Base-by-base conservation (phyloP, 139 green algal species). In the Tetraselmis chui region DNA sequence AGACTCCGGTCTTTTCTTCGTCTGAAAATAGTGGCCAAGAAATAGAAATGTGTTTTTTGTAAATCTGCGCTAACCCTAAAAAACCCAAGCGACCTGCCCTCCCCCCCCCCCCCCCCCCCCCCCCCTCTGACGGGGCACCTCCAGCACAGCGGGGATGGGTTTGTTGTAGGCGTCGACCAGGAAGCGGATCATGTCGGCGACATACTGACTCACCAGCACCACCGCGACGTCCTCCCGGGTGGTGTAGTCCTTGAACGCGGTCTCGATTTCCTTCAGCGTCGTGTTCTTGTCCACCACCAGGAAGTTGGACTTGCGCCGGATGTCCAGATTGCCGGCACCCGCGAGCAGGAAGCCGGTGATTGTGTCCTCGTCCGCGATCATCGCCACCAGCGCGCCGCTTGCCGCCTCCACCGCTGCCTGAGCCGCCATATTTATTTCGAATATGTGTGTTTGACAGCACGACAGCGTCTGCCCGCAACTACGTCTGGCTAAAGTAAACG, bases 321-420 rank as follows among this genome's bases (percentile, higher is more conserved):
- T 31, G 89, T 99, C 97, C 24, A 98, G 86, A 79, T 99, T 93
- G 0, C 97, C 97, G 1, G 98, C 93, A 28, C 97, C 97, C 26
- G 97, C 94, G 1, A 99, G 90, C 58, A 99, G 83, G 81, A 99
- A 98, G 27, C 97, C 97, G 1, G 97, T 99, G 28, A 98, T 94
- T 0, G 97, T 99, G 83, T 99, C 97, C 93, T 98, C 86, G 77
- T 89, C 86, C n/a, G 85, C 32, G 75, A 84, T 86, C 25, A 86
- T 75, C 28, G 85, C 82, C 28, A 88, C 76, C 29, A 88, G 58
- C 18, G 84, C 77, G 58, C 31, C 26, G 22, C 1, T 76, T 84
- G 28, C 31, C 1, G 59, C 45, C 18, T 67, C 45, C 18, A 25
- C 11, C 45, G 45, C 45, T 18, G 45, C 45, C 11, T 67, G 45